Percentiles rank a stretch among this genome's conserved stretches.
phyloP scores from a whole-genome alignment of 2,329 filamentous ascomycete species.

The Fusarium vanettenii region DNA sequence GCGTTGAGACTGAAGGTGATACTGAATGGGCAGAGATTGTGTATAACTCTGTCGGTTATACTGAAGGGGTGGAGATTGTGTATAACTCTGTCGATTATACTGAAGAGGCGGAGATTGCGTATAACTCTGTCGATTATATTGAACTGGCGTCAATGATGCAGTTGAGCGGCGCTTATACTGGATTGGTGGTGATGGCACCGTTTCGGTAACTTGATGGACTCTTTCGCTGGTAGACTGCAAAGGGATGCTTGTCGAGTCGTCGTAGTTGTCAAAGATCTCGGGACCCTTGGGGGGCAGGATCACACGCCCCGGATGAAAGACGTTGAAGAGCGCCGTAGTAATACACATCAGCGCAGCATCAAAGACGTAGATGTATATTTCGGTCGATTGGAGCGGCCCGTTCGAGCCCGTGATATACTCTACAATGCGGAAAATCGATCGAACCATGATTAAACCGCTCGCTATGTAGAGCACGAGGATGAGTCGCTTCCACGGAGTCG shows the following conservation, averaged over 20 bases:
- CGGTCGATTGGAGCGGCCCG: conserved; percentile 43
- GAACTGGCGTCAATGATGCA: neutral
- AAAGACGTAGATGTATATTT: conserved; percentile 48
- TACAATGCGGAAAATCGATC: conserved; percentile 52
- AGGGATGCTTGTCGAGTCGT: neutral
- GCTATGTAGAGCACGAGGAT: conserved; percentile 23
- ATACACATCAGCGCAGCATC: conserved; percentile 47
- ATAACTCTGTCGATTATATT: neutral
- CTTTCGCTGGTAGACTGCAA: neutral
- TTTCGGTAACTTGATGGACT: neutral
- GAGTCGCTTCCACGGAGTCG: conserved; percentile 7
- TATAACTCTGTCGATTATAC: neutral
- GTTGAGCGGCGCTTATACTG: neutral
- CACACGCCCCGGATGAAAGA: neutral
- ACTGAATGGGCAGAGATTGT: neutral
- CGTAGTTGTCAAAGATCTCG: neutral
- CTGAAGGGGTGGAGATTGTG: neutral
- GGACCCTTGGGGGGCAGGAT: neutral
- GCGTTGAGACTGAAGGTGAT: neutral
- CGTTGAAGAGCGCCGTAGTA: neutral
- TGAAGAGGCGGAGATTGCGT: neutral
- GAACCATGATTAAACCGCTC: conserved; percentile 49
- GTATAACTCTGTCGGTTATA: neutral
- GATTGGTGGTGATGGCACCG: neutral
- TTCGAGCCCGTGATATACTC: conserved; percentile 51